Conservation (phyloP, 2,329 filamentous ascomycete species). For the Neonectria punicea region DNA sequence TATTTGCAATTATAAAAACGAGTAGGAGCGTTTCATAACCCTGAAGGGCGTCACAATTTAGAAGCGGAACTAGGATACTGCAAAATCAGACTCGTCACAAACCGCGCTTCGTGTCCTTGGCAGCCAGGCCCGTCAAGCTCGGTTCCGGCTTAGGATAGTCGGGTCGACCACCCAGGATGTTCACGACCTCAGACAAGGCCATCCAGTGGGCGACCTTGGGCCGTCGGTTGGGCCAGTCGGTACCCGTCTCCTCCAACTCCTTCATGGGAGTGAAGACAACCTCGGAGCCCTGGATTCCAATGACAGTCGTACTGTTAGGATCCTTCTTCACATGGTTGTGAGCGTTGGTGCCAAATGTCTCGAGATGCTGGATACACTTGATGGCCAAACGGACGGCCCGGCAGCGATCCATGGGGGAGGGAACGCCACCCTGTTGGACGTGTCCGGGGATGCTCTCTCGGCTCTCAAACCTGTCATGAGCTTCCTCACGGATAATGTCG, state of each 20-base stretch:
- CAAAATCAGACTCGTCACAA: constrained; percentile 32
- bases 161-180: constrained; percentile 82
- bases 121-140: constrained; percentile 61
- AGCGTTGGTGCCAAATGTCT: constrained; percentile 75
- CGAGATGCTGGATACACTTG: constrained; percentile 92
- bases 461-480: constrained; percentile 90
- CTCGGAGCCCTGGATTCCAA: constrained; percentile 90
- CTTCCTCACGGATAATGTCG: constrained; percentile 94
- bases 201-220: constrained; percentile 90
- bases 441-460: constrained; percentile 92
- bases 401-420: constrained; percentile 95
- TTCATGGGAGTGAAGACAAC: constrained; percentile 89
- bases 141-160: constrained; percentile 60
- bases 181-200: constrained; percentile 80
- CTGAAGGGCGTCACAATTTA: background rate
- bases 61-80: constrained; percentile 10
- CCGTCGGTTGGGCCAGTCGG: constrained; percentile 91
- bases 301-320: constrained; percentile 79
- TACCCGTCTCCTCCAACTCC: constrained; percentile 82
- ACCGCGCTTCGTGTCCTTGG: constrained; percentile 72
- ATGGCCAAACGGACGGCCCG: constrained; percentile 92
- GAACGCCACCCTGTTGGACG: constrained; percentile 92
- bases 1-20: constrained; percentile 31
- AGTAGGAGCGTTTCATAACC: constrained; percentile 21
- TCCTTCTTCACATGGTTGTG: constrained; percentile 77